Conservation (phyloP, 495 filamentous ascomycete species). For the Annulohypoxylon stygium region DNA sequence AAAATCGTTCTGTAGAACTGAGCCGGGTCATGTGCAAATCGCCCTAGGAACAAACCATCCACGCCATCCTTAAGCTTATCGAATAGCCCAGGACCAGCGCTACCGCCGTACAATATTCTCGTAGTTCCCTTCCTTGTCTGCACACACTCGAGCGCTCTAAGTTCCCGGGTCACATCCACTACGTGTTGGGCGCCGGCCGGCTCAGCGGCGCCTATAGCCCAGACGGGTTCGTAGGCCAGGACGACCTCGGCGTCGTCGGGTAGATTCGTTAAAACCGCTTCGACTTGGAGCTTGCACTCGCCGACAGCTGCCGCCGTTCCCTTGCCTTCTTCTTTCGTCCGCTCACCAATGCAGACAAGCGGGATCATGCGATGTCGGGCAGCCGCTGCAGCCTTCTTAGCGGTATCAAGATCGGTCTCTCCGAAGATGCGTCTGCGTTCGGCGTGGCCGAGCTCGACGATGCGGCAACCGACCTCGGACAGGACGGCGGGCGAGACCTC, state of each 20-base stretch:
- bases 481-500: conserved; percentile 78
- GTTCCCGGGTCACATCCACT: conserved; percentile 71
- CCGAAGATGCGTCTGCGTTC: conserved; percentile 77
- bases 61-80: conserved; percentile 72
- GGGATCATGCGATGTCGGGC: conserved; percentile 78
- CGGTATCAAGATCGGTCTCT: conserved; percentile 75
- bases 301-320: conserved; percentile 67
- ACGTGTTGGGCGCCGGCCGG: conserved; percentile 83
- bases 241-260: conserved; percentile 74
- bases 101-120: conserved; percentile 83
- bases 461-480: conserved; percentile 70
- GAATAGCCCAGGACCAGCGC: conserved; percentile 82
- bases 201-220: conserved; percentile 82
- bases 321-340: conserved; percentile 51
- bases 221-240: conserved; percentile 89
- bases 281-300: conserved; percentile 75
- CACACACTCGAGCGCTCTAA: conserved; percentile 64
- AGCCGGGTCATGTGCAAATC: conserved; percentile 82
- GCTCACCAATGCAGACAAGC: conserved; percentile 84
- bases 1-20: conserved; percentile 74
- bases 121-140: conserved; percentile 61
- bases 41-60: conserved; percentile 85
- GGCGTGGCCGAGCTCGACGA: conserved; percentile 85
- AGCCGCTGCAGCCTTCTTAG: conserved; percentile 75
- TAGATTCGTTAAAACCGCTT: conserved; percentile 69